Base-by-base conservation (phyloP, 441 rosid species). In the Melastoma candidum region DNA sequence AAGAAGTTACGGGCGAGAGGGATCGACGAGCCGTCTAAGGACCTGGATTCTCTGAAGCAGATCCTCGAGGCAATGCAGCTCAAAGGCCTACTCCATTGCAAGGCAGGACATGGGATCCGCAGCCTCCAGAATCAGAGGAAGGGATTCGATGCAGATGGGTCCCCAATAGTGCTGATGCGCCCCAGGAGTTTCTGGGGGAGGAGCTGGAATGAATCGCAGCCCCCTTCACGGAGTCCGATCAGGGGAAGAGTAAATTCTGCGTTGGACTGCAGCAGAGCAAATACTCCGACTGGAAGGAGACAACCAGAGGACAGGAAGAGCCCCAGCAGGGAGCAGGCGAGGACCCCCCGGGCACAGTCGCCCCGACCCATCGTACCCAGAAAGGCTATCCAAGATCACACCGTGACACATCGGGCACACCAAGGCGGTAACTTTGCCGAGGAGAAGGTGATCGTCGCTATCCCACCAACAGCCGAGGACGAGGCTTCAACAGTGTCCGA, bases 1-100 rank as follows among this genome's bases (percentile, higher is more conserved):
- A 84, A 64, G 73, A 63, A 81, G 73, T 70, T 81, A 5, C 76
- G 66, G 63, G 72, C 69, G 76, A 70, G 84, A 75, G 87, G 89
- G 59, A 74, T 84, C 75, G 82, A 84, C 9, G 82, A 80, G 70
- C 85, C 87, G 4, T 64, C 90, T 0, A 81, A 66, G 67, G 95
- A 92, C 84, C 88, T 85, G 8, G 97, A 92, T 53, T 83, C 84
- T 24, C 81, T 80, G 7, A 84, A 88, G 68, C 97, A 85, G 49
- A 78, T 92, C 68, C 92, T 88, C 11, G 92, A 85, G 63, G 95
- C 95, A 64, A 68, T 75, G 56, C 94, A 81, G 59, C 95, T 88
- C 26, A 92, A 88, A 73, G 98, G 98, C 46, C 87, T 92, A 14
- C 60, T 92, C 45, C 97, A 84, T 67, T 68, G 83, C 22, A 75